Evolutionary conservation across 1,139 yeast species (phyloP), one percentile per base, ranked within the genome.

Genomic region (Geotrichum citri-aurantii): DNA sequence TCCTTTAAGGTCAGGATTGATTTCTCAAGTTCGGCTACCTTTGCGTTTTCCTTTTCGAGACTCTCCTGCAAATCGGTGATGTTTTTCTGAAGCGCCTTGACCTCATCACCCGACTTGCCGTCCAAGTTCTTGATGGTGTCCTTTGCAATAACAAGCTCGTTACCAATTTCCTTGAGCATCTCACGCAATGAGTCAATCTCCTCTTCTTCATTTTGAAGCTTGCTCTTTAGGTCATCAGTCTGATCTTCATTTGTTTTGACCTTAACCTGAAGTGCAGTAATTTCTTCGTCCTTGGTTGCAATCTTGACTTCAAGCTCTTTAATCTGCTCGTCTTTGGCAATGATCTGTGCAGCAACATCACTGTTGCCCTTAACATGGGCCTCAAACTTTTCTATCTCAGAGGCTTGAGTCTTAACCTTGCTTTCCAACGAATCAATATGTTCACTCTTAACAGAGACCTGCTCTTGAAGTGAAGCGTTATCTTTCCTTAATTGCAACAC

Each of bases 131-230:
- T 52, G 23, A 56, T 46, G 14, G 44, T 27, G 7, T 56, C 56
- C 11, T 52, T 46, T 2, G 59, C 52, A 52, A 48, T 48, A 12
- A 56, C 59, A 10, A 56, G 52, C 12, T 52, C 56, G 17, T 52
- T 54, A 21, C 59, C 59, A 10, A 52, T 54, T 12, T 56, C 59
- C 19, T 24, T 42, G 3, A 57, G 59, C 59, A 57, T 57, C n/a
- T 53, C 59, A n/a, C 46, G 44, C 44, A 57, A 47, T 7, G 42
- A 47, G 8, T 31, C 44, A 10, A 57, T 50, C 33, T 57, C 59
- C 17, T 57, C 59, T 14, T 33, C 19, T 14, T 52, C 52, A 14
- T 46, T n/a, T 17, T 31, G 33, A 3, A 53, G 48, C 48, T 53
- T 47, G 3, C 37, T 21, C 14, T 17, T 23, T 23, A 53, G 19